These are phyloP conservation scores for Aspergillus conjunctus DNA, from an alignment of 495 filamentous ascomycete species.

Conservation along the genomic window DNA sequence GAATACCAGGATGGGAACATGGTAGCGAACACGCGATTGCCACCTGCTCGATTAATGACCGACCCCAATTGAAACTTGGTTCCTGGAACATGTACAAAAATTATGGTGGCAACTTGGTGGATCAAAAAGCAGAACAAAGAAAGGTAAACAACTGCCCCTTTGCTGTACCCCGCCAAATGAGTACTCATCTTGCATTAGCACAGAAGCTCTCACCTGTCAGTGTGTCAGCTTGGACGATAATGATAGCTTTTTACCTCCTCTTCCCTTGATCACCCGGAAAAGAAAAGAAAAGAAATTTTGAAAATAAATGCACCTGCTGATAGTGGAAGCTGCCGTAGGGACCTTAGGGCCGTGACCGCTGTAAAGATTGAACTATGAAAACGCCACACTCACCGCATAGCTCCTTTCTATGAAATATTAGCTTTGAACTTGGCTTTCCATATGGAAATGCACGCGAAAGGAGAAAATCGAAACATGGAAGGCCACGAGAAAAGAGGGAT, in stretches of 20 bases:
- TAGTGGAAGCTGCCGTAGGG: no score
- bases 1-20: no score
- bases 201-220: conserved; percentile 7
- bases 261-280: background rate
- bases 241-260: background rate
- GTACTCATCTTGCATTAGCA: conserved; percentile 9
- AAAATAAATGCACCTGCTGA: no score
- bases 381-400: conserved; percentile 24
- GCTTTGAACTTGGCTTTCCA: conserved; percentile 4
- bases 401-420: conserved; percentile 12
- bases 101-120: background rate
- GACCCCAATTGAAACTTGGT: conserved; percentile 3
- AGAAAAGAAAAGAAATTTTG: background rate
- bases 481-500: background rate
- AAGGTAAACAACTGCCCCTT: background rate
- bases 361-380: conserved; percentile 18
- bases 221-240: background rate
- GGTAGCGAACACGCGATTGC: conserved; percentile 3
- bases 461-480: background rate
- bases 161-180: conserved; percentile 8
- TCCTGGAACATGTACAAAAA: background rate
- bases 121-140: background rate
- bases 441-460: conserved; percentile 6
- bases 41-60: conserved; percentile 15
- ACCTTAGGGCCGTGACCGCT: conserved; percentile 13